Evolutionary conservation across 148 eudicot species (phyloP), one percentile per base, ranked within the genome.

Genomic region (Cornus controversa): DNA sequence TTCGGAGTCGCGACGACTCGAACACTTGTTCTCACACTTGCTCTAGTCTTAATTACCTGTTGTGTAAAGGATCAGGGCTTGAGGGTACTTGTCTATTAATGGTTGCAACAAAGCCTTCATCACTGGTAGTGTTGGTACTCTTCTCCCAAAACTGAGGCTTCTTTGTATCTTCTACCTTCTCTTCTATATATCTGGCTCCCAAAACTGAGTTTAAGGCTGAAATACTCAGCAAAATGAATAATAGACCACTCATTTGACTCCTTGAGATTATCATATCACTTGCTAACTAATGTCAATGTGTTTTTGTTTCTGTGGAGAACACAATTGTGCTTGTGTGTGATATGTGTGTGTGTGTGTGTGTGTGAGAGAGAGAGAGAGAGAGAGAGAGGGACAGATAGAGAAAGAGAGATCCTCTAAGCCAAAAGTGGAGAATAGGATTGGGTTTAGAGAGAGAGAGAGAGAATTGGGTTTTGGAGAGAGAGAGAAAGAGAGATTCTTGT

Each of bases 1-100:
- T 50, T 16, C 50, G 50, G 50, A 7, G 9, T 31, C 34, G 8
- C 50, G 50, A 11, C 50, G 34, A 31, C 50, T 45, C 50, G 50
- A 45, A 11, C 11, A 45, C 50, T 45, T n/a, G 53, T 11, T 8
- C 53, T 47, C 14, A 11, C 1, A 47, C 53, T 47, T 50, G 57
- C 20, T 50, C 15, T 50, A 14, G 0, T 66, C 28, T 1, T 40
- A 7, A 16, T 63, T 74, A 84, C 85, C 87, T 78, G 81, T 89
- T 89, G 77, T 89, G 92, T 36, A 89, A 78, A 5, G 92, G 90
- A 71, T 89, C 89, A 68, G 92, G 87, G 76, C 82, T 81, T 34
- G 88, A 87, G 24, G 92, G 92, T 6, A 89, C 85, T 65, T 67
- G 78, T 75, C 92, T 83, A 1, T 87, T 26, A 40, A 47, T 65